phyloP scores from a whole-genome alignment of 2,329 filamentous ascomycete species.

The Cladosporium cucumerinum region DNA sequence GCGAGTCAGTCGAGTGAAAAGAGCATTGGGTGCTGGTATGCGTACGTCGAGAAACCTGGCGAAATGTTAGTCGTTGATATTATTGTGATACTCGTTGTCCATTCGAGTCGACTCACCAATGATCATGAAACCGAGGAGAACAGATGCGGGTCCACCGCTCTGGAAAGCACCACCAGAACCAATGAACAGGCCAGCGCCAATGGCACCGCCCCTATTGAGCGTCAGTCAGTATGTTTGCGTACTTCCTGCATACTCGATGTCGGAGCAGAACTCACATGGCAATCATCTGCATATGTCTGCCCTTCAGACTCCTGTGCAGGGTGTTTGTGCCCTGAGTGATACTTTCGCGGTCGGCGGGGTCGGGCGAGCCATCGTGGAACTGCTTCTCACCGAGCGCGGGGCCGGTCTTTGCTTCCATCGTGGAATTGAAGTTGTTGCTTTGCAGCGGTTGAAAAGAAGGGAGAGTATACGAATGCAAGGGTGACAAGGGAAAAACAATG shows the following conservation, averaged over 20 bases:
- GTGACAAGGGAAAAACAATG: not conserved
- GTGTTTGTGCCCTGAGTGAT: not conserved
- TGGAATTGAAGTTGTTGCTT: not conserved
- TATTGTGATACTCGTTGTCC: not conserved
- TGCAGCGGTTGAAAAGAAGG: not conserved
- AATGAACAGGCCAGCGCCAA: conserved; percentile 34
- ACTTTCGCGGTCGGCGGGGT: conserved; percentile 1
- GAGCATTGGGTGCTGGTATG: not conserved
- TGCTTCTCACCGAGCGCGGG: conserved; percentile 13
- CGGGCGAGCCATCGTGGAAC: conserved; percentile 7
- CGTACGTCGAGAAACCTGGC: conserved; percentile 1
- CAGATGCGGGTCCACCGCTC: conserved; percentile 32
- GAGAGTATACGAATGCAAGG: not conserved
- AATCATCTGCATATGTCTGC: conserved; percentile 38
- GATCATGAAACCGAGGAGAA: conserved; percentile 38
- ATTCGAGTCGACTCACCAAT: conserved; percentile 23
- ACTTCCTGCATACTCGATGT: not conserved
- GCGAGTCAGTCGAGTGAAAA: not conserved
- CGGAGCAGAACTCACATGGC: conserved; percentile 26
- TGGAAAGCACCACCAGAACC: conserved; percentile 29
- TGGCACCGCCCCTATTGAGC: conserved; percentile 21
- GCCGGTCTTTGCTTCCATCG: not conserved
- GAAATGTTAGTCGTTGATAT: not conserved
- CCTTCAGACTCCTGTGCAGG: conserved; percentile 31
- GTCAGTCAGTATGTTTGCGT: not conserved